These are phyloP conservation scores for Selenicereus undatus DNA, from an alignment of 148 eudicot genomes.

Conservation along the genomic window DNA sequence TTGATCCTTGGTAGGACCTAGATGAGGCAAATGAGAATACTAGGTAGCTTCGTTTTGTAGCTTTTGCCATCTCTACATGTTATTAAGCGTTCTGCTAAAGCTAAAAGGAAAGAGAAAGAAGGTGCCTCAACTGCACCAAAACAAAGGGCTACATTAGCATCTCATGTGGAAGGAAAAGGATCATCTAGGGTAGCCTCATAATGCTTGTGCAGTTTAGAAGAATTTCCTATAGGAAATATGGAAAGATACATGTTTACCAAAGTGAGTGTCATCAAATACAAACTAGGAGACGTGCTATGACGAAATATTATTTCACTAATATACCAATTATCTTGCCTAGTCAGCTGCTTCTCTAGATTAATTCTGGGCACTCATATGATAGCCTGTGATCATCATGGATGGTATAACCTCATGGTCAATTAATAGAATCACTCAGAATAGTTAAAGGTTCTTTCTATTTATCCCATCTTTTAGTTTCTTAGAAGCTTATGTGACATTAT, in stretches of 20 bases:
- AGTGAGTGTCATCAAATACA: conserved; percentile 71
- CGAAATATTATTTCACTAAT: neutral
- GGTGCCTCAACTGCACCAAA: conserved; percentile 19
- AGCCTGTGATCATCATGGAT: neutral
- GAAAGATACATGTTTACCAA: conserved; percentile 73
- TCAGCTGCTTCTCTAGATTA: neutral
- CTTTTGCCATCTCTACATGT: conserved; percentile 49
- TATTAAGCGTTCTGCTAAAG: conserved; percentile 27
- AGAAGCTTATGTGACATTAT: neutral
- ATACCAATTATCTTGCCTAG: neutral
- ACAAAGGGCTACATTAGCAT: conserved; percentile 10
- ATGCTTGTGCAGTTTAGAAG: conserved; percentile 37
- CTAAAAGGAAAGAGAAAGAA: conserved; percentile 45
- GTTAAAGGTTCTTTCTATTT: neutral
- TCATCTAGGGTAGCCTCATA: conserved; percentile 28
- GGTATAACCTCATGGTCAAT: neutral
- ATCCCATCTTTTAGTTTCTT: neutral
- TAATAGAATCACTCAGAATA: neutral
- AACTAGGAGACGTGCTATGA: conserved; percentile 53
- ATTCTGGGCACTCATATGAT: neutral
- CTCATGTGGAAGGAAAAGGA: conserved; percentile 20
- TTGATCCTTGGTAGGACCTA: conserved; percentile 27
- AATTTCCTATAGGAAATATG: conserved; percentile 51
- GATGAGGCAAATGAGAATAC: conserved; percentile 39
- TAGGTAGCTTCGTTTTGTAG: conserved; percentile 46